A percentile compares a stretch with the other conserved stretches of the same genome.
Conservation (phyloP, 768 basidiomycete species). For the Pisolithus orientalis region DNA sequence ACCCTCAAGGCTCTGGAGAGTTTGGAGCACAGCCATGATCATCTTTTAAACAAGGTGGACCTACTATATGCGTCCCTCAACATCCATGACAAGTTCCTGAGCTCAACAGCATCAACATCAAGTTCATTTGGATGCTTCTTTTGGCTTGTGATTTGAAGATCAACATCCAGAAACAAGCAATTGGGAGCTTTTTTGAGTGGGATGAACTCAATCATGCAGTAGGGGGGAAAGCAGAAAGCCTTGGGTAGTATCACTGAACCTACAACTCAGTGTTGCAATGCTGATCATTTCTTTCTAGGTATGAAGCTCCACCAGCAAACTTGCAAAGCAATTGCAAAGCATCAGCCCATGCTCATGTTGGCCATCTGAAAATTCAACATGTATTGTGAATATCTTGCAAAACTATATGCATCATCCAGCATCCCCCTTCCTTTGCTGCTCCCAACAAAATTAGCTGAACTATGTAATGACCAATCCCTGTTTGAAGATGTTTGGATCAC, state of each 20-base stretch:
- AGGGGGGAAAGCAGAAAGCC: conserved; percentile 20
- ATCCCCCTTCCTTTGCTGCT: too few relatives aligned
- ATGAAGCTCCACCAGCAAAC: too few relatives aligned
- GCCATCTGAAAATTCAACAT: too few relatives aligned
- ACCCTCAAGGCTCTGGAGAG: conserved; percentile 10
- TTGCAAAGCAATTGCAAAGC: too few relatives aligned
- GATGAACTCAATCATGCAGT: conserved; percentile 29
- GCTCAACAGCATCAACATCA: conserved; percentile 20
- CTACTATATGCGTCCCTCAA: conserved; percentile 31
- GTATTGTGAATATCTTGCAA: too few relatives aligned
- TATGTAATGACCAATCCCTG: too few relatives aligned
- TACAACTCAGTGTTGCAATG: too few relatives aligned
- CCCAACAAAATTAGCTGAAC: too few relatives aligned
- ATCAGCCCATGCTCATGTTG: too few relatives aligned
- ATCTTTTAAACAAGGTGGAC: conserved; percentile 22
- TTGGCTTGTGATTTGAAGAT: conserved; percentile 34
- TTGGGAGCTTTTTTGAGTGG: conserved; percentile 33
- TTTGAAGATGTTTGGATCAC: too few relatives aligned
- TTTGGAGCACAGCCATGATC: conserved; percentile 17
- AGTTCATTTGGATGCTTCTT: conserved; percentile 28
- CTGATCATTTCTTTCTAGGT: too few relatives aligned
- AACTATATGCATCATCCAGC: too few relatives aligned
- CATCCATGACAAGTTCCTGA: conserved; percentile 26
- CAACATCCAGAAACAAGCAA: conserved; percentile 29
- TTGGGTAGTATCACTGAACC: neutral